Evolutionary conservation across 129 eudicot genomes (phyloP).

Genomic region (Calendula officinalis): DNA sequence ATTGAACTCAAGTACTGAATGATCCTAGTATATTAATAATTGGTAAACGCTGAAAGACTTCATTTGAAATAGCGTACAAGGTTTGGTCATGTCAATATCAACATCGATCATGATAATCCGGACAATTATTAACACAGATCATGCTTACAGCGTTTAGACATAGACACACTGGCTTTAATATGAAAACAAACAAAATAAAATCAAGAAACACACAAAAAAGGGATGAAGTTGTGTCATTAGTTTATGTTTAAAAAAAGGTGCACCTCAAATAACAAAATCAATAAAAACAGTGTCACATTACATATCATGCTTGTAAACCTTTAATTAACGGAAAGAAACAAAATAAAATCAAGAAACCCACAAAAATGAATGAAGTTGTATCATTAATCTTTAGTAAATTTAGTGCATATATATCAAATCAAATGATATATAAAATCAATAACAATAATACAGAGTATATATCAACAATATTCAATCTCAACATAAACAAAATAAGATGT

Average conservation of each 20-base stretch:
- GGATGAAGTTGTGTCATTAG: neutral
- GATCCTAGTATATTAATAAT: neutral
- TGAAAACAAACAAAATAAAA: neutral
- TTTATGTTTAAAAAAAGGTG: too few relatives aligned
- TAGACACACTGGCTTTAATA: neutral
- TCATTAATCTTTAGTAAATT: neutral
- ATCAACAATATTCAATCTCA: too few relatives aligned
- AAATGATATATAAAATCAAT: neutral
- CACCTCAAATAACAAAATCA: too few relatives aligned
- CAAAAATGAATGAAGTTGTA: slow-evolving; percentile 6
- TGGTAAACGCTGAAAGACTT: slow-evolving; percentile 7
- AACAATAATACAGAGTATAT: too few relatives aligned
- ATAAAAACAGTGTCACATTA: too few relatives aligned
- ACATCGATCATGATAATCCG: neutral
- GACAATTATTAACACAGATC: neutral
- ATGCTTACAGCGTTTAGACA: slow-evolving; percentile 1
- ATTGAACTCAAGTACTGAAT: neutral
- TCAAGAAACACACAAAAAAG: slow-evolving; percentile 1
- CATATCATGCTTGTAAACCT: neutral
- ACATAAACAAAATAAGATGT: too few relatives aligned
- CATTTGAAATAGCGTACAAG: neutral
- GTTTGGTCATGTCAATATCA: slow-evolving; percentile 8
- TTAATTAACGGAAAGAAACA: neutral
- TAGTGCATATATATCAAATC: neutral
- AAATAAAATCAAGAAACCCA: neutral